Evolutionary conservation across 108 stramenopile genomes (phyloP).

Genomic region (Aurantiochytrium sp.): DNA sequence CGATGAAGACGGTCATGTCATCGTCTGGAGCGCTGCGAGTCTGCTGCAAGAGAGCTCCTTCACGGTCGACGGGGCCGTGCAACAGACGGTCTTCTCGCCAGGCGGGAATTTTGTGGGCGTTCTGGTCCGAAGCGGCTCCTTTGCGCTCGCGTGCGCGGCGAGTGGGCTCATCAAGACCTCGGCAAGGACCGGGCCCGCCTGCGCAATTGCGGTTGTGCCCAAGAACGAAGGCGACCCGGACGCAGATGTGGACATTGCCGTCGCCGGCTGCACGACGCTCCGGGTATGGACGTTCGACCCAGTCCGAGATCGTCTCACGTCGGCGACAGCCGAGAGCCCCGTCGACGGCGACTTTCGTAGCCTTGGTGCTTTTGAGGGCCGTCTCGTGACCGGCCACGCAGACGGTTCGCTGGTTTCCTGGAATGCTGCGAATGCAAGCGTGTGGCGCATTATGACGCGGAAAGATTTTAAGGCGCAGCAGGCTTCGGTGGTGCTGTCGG

Average conservation of each 20-base stretch:
- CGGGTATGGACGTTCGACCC: constrained; percentile 1
- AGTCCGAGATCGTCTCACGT: background rate
- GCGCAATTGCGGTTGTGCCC: background rate
- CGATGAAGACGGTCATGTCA: background rate
- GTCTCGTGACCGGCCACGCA: background rate
- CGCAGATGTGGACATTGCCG: background rate
- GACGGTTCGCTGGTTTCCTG: background rate
- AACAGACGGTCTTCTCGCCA: background rate
- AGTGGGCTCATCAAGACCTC: background rate
- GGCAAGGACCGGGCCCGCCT: background rate
- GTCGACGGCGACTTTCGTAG: background rate
- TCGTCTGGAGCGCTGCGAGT: background rate
- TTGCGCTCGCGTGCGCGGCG: too few relatives aligned
- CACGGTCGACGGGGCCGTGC: background rate
- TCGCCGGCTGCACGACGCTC: background rate
- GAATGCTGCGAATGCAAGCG: background rate
- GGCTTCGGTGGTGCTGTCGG: background rate
- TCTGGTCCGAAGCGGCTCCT: too few relatives aligned
- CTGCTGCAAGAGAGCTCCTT: background rate
- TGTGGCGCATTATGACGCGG: background rate
- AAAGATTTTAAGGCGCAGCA: background rate
- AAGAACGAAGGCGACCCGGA: background rate
- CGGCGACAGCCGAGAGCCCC: background rate
- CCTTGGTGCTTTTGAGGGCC: background rate
- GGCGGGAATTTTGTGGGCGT: background rate